A percentile compares a stretch with the other conserved stretches of the same genome.
phyloP scores from a whole-genome alignment of 495 filamentous ascomycete species.

The Rusavskia elegans region DNA sequence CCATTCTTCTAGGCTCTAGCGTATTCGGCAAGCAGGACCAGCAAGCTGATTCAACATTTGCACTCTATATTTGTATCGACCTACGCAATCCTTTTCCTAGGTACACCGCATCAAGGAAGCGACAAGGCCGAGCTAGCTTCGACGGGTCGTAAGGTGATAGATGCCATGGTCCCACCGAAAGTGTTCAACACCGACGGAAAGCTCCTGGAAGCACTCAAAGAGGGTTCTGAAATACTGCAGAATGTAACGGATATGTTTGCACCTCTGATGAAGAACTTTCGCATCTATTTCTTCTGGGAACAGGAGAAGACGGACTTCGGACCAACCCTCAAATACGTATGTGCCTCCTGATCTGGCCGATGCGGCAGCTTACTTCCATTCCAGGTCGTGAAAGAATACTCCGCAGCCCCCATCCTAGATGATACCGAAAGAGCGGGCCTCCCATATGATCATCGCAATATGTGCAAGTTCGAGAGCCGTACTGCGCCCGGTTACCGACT shows the following conservation, averaged over 20 bases:
- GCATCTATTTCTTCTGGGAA: constrained; percentile 29
- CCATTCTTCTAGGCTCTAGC: constrained; percentile 7
- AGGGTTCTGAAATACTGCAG: constrained; percentile 24
- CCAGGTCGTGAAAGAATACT: constrained; percentile 10
- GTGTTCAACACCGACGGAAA: constrained; percentile 11
- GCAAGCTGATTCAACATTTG: constrained; percentile 11
- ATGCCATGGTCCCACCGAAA: constrained; percentile 8
- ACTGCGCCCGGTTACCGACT: constrained; percentile 28
- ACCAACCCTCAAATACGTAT: constrained; percentile 10
- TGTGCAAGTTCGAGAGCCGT: constrained; percentile 13
- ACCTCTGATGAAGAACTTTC: constrained; percentile 26
- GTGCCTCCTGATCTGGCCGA: background rate
- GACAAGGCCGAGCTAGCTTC: constrained; percentile 11
- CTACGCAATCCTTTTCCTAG: constrained; percentile 23
- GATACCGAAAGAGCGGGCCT: constrained; percentile 16
- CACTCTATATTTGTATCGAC: constrained; percentile 23
- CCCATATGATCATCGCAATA: constrained; percentile 16
- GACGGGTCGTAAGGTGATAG: constrained; percentile 13
- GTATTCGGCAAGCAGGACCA: constrained; percentile 7
- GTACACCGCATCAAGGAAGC: constrained; percentile 22
- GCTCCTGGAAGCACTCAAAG: constrained; percentile 17
- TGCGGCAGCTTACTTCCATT: background rate
- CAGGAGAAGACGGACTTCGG: constrained; percentile 22
- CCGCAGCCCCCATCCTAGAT: constrained; percentile 11
- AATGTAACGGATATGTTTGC: constrained; percentile 27